Evolutionary conservation across 129 eudicot species (phyloP).

Genomic region (Escallonia rubra): DNA sequence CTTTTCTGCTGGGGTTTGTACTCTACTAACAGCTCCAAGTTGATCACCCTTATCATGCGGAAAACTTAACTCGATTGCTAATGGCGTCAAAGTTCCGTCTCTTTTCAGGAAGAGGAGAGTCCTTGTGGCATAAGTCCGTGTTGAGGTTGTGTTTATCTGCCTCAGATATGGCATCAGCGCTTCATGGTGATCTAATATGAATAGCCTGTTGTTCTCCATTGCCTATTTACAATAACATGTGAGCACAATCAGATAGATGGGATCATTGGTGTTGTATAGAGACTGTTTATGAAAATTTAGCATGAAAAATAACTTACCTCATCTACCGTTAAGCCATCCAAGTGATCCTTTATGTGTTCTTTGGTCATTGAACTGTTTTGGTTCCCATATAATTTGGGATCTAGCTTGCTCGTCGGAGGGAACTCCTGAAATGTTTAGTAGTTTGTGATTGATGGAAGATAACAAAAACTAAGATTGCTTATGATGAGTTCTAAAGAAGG

Average conservation of each 20-base stretch:
- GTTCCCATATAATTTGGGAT: constrained; percentile 35
- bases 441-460: neutral
- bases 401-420: constrained; percentile 47
- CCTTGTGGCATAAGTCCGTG: constrained; percentile 48
- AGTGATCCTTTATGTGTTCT: constrained; percentile 22
- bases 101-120: constrained; percentile 42
- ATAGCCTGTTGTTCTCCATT: constrained; percentile 23
- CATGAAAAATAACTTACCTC: constrained; percentile 18
- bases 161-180: constrained; percentile 43
- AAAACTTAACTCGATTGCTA: constrained; percentile 49
- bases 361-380: constrained; percentile 35
- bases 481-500: neutral
- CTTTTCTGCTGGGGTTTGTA: constrained; percentile 31
- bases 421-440: constrained; percentile 29
- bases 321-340: constrained; percentile 34
- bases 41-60: constrained; percentile 43
- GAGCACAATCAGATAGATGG: too few species aligned
- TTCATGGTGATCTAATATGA: constrained; percentile 55
- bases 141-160: constrained; percentile 35
- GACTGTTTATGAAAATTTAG: too few species aligned
- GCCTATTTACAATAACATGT: constrained; percentile 19
- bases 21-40: constrained; percentile 33
- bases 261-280: too few species aligned
- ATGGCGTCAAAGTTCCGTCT: constrained; percentile 39
- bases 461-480: neutral